A percentile compares a stretch with the other conserved stretches of the same genome.
Evolutionary conservation across 257 asterid species (phyloP).

Genomic region (Solanum gracilifrons): DNA sequence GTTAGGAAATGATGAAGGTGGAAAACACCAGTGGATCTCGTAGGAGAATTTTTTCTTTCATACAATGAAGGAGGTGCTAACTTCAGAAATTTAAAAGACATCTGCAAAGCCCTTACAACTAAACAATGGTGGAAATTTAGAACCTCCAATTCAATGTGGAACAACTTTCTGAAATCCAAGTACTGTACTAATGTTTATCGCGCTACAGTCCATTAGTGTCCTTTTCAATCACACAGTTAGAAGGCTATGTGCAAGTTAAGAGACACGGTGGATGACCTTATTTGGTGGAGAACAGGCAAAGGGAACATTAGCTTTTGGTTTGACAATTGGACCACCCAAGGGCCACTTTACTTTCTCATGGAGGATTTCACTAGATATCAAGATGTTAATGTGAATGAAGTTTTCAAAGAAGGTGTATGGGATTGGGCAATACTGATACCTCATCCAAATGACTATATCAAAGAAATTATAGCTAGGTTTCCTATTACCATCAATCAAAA

Average conservation of each 20-base stretch:
- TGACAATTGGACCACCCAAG: background rate
- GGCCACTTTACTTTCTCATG: background rate
- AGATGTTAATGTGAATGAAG: background rate
- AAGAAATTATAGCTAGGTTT: background rate
- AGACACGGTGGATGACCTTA: background rate
- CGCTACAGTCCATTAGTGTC: background rate
- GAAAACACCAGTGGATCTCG: background rate
- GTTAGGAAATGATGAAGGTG: too few species aligned
- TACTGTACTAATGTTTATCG: background rate
- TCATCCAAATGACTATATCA: background rate
- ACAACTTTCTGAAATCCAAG: background rate
- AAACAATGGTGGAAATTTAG: background rate
- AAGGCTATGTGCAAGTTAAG: background rate
- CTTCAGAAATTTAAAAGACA: background rate
- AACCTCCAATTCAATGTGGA: background rate
- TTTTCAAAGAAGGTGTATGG: background rate
- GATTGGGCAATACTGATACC: background rate
- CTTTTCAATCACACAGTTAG: background rate
- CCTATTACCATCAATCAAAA: background rate
- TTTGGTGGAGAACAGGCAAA: background rate
- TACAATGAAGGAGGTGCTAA: background rate
- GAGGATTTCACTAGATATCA: background rate
- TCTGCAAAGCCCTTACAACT: background rate
- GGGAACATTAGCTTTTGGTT: background rate
- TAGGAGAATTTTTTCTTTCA: background rate